These are phyloP conservation scores for Gryganskiella cystojenkinii DNA, from an alignment of 192 early-diverging fungal species.

Conservation along the genomic window DNA sequence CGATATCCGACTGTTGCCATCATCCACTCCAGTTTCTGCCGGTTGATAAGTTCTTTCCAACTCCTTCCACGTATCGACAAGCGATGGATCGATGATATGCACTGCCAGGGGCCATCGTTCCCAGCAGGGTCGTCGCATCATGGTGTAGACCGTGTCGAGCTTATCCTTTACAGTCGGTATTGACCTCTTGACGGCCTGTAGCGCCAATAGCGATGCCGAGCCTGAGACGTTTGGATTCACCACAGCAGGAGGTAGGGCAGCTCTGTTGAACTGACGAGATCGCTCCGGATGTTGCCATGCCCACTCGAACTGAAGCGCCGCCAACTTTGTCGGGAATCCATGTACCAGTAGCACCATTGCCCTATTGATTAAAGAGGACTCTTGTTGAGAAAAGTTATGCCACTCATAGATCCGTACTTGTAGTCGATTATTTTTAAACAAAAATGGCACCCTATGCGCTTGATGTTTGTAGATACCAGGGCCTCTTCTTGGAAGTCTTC, in stretches of 20 bases:
- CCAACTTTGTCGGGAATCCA: slow-evolving; percentile 45
- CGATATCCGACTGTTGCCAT: neutral
- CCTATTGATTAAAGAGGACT: too few species aligned
- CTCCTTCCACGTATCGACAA: slow-evolving; percentile 1
- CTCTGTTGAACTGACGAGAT: slow-evolving; percentile 37
- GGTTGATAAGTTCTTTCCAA: neutral
- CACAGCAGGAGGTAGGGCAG: neutral
- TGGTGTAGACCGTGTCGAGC: slow-evolving; percentile 8
- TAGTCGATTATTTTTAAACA: too few species aligned
- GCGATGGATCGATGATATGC: slow-evolving; percentile 19
- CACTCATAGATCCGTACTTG: too few species aligned
- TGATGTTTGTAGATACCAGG: too few species aligned
- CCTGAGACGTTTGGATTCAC: neutral
- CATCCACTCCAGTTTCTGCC: too few species aligned
- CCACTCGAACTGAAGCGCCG: slow-evolving; percentile 49
- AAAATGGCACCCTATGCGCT: too few species aligned
- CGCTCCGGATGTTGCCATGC: slow-evolving; percentile 47
- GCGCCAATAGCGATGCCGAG: neutral
- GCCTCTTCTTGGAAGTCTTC: slow-evolving; percentile 41
- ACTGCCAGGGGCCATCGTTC: slow-evolving; percentile 34
- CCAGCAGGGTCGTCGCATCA: slow-evolving; percentile 30
- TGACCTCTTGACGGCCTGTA: neutral
- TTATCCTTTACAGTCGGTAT: slow-evolving; percentile 18
- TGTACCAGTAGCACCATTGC: slow-evolving; percentile 34
- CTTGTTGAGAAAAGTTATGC: too few species aligned